phyloP scores from a whole-genome alignment of 2,329 filamentous ascomycete species.

The Fusarium sp. region DNA sequence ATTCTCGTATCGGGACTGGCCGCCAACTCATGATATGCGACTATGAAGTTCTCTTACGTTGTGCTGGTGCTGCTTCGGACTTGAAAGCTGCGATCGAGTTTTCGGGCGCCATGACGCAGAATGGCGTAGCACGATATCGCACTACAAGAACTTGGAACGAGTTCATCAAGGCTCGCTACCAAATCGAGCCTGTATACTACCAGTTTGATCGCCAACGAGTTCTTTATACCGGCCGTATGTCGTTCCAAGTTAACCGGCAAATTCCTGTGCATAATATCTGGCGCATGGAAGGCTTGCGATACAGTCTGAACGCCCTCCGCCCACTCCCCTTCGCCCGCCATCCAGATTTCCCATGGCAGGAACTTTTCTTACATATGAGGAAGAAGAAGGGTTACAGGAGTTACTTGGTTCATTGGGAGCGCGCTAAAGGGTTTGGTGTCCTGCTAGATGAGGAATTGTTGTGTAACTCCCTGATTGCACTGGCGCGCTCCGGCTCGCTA shows the following conservation, averaged over 20 bases:
- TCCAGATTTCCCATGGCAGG: conserved; percentile 40
- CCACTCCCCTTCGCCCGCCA: conserved; percentile 53
- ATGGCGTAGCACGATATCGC: conserved; percentile 51
- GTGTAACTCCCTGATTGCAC: conserved; percentile 60
- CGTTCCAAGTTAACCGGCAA: conserved; percentile 48
- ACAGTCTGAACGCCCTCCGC: conserved; percentile 50
- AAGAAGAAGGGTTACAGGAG: conserved; percentile 47
- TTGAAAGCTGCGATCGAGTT: conserved; percentile 53
- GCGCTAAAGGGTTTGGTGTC: conserved; percentile 46
- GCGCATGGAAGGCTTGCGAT: conserved; percentile 52
- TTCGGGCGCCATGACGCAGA: conserved; percentile 51
- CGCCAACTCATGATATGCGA: conserved; percentile 57
- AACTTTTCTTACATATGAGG: conserved; percentile 49
- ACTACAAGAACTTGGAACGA: conserved; percentile 59
- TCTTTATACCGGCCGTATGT: conserved; percentile 58
- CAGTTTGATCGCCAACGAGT: conserved; percentile 61
- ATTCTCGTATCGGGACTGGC: conserved; percentile 51
- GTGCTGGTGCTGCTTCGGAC: conserved; percentile 63
- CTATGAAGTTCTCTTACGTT: conserved; percentile 62
- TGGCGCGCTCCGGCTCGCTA: conserved; percentile 58
- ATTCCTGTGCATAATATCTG: conserved; percentile 36
- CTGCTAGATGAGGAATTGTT: conserved; percentile 58
- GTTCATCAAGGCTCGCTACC: conserved; percentile 64
- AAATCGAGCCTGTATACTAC: conserved; percentile 63
- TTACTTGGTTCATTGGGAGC: conserved; percentile 51